Evolutionary conservation across 179 eudicot genomes (phyloP), one percentile per base, ranked within the genome.

Genomic region (Spinacia oleracea): DNA sequence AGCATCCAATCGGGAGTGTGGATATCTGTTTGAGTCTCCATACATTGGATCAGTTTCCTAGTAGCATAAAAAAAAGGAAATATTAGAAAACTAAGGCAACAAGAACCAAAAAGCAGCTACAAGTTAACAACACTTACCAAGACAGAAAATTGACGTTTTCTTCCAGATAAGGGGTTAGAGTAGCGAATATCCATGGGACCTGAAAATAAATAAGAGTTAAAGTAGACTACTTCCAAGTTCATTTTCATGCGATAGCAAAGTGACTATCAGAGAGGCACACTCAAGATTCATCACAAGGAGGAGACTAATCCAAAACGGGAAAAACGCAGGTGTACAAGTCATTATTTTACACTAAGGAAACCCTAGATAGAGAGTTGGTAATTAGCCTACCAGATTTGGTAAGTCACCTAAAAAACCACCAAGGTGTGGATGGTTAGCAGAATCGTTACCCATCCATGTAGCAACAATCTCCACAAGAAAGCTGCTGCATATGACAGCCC

Each of bases 21-120:
- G 83, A 77, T 86, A 79, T 62, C 84, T 76, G 80, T 81, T 74
- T 65, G 78, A 75, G 70, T 84, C 87, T 38, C 82, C 70, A 81
- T 70, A 72, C 71, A 59, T 38, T 43, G 83, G 79, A 75, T 82
- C 84, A 75, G 83, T 79, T 51, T 73, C 91, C 93, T n/a, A n/a
- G n/a, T 89, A 81, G 11, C 48, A 38, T 64, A 20, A 79, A 53
- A 78, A 43, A 16, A 14, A 29, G 16, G 18, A 14, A 42, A 59
- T 12, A 70, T 60, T 34, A 74, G 48, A 40, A 56, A n/a, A n/a
- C n/a, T n/a, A 32, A 23, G 12, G 21, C 5, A 70, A 27, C 2
- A 23, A 27, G 31, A 51, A 27, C 14, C 12, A 9, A 38, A 35
- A 12, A 20, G 11, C 40, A 72, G 42, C 9, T 4, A 66, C 50